Evolutionary conservation across 148 eudicot species (phyloP).

Genomic region (Salicornia ramosissima): DNA sequence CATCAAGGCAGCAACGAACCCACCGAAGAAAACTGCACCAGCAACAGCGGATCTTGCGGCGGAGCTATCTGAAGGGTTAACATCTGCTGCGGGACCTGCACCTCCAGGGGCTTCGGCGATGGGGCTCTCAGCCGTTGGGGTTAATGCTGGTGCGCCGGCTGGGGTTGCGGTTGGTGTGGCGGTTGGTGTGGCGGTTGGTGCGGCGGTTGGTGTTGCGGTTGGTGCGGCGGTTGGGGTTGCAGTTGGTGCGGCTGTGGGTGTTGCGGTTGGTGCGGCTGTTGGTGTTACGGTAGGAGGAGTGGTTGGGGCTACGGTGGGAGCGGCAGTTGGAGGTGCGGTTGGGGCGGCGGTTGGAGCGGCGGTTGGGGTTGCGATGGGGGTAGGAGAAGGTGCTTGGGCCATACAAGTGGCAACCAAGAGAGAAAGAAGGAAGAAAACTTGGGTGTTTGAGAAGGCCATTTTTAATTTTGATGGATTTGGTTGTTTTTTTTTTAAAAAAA

Average conservation of each 20-base stretch:
- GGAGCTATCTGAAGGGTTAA: conserved; percentile 11
- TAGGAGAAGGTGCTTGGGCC: too few species aligned
- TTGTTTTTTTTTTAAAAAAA: too few species aligned
- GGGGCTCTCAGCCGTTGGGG: not conserved
- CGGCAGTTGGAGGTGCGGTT: conserved; percentile 12
- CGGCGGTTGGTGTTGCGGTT: not conserved
- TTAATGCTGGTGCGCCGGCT: not conserved
- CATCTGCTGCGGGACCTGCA: not conserved
- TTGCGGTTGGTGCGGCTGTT: not conserved
- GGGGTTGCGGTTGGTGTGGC: not conserved
- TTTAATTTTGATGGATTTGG: too few species aligned
- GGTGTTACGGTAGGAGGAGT: conserved; percentile 12
- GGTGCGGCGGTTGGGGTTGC: conserved; percentile 18
- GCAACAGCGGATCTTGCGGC: conserved; percentile 19
- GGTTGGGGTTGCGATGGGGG: too few species aligned
- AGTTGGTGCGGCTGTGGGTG: conserved; percentile 11
- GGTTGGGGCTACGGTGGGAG: not conserved
- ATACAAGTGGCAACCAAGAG: too few species aligned
- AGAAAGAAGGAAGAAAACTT: too few species aligned
- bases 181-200: not conserved
- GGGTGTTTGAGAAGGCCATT: too few species aligned
- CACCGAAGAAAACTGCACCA: conserved; percentile 29
- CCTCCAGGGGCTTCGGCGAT: not conserved
- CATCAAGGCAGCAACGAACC: conserved; percentile 25
- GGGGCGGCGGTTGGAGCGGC: too few species aligned